Conservation (phyloP, 495 filamentous ascomycete genomes). For the Annulohypoxylon moriforme region DNA sequence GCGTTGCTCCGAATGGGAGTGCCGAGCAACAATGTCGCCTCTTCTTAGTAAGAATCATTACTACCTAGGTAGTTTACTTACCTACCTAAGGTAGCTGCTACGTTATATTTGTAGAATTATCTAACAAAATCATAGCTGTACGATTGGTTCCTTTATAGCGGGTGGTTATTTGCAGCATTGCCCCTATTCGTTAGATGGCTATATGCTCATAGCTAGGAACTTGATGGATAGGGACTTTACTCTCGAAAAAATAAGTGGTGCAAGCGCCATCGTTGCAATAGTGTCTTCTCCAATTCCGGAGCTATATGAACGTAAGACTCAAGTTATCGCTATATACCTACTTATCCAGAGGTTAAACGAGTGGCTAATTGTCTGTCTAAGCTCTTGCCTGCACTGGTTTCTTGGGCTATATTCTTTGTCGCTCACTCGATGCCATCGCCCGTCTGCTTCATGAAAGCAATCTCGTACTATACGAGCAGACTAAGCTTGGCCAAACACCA, state of each 20-base stretch:
- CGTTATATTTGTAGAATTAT: not conserved
- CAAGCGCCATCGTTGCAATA: not conserved
- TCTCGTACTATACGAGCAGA: not conserved
- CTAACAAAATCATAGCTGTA: not conserved
- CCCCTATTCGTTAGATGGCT: no score
- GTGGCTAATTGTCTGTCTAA: no score
- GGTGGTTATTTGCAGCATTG: no score
- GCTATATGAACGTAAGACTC: slow-evolving; percentile 9
- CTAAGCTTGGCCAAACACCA: not conserved
- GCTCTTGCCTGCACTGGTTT: not conserved
- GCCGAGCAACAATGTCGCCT: no score
- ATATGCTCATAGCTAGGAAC: not conserved
- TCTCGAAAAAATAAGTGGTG: no score
- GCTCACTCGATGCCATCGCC: not conserved
- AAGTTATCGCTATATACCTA: not conserved
- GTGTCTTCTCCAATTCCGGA: not conserved
- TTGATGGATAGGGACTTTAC: not conserved
- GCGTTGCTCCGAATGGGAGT: no score
- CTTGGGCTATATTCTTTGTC: not conserved
- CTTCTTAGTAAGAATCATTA: no score
- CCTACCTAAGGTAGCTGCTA: no score
- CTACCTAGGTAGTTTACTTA: no score
- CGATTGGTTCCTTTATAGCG: no score
- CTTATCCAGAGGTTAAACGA: not conserved
- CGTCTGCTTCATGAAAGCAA: not conserved